Base-by-base conservation (phyloP, 2,329 filamentous ascomycete genomes). In the Parafenestella ontariensis region DNA sequence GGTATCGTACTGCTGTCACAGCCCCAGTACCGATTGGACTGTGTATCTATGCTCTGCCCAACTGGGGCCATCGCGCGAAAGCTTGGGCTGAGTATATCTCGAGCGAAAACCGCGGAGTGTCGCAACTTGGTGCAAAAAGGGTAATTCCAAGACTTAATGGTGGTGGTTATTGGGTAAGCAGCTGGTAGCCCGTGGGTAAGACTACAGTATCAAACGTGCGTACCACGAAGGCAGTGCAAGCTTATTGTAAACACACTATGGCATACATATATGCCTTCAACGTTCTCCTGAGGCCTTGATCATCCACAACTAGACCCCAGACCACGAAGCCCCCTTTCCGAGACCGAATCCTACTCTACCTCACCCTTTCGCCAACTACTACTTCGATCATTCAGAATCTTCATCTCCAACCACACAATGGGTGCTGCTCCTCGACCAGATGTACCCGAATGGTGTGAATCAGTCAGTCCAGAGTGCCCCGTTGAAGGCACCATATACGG, bases 401-500 rank as follows among this genome's bases (percentile, higher is more conserved):
- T 13, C 13, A 11, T n/a, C 10, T 5, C 31, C 31, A 5, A n/a
- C 17, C 31, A 5, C 77, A 53, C 42, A 39, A 45, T 45, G 17
- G 50, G 37, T 17, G 70, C 52, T 34, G 41, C 46, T 18, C 53
- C 59, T 17, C 49, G 52, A 31, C 40, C 52, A 21, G 10, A 51
- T 13, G 56, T 59, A 17, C 56, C 62, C 9, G 40, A 48, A 2
- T 55, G 34, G 18, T 67, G 66, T 37, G 52, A 48, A n/a, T 28
- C 46, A 9, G 58, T 66, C 3, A 37, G 42, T 6, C 54, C 61
- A 21, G 51, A 60, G 2, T 83, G 81, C 54, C 77, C 80, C 0
- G 76, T 83, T 20, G 66, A 78, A 42, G 73, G 70, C 2, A 82
- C 79, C 0, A 77, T 78, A n/a, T 83, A 85, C 59, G 78, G 80